phyloP scores from a whole-genome alignment of 495 filamentous ascomycete species.

The Trichocladium uniseriatum region DNA sequence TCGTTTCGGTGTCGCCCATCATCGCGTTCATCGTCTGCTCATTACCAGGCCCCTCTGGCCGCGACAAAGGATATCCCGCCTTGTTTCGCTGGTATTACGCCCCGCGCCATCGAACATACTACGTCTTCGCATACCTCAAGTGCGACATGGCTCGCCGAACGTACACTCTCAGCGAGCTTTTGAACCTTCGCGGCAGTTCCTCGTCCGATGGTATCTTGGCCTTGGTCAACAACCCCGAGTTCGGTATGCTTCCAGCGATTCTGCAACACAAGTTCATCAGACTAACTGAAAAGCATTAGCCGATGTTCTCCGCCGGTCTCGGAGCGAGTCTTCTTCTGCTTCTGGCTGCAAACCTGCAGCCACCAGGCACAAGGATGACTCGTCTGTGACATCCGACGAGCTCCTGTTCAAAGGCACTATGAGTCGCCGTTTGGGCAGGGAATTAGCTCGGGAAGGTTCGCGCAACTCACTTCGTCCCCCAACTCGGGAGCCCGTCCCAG shows the following conservation, averaged over 20 bases:
- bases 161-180: conserved; percentile 33
- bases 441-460: conserved; percentile 3
- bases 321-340: conserved; percentile 12
- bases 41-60: conserved; percentile 6
- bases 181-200: conserved; percentile 19
- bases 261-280: neutral
- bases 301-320: conserved; percentile 20
- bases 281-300: conserved; percentile 8
- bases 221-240: conserved; percentile 23
- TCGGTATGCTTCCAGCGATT: too few relatives aligned
- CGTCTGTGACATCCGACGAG: conserved; percentile 22
- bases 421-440: conserved; percentile 15
- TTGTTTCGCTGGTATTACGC: conserved; percentile 26
- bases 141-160: conserved; percentile 27
- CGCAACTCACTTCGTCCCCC: neutral
- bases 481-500: neutral
- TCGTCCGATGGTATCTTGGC: conserved; percentile 4
- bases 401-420: conserved; percentile 24
- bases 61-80: conserved; percentile 14
- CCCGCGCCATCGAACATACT: conserved; percentile 21
- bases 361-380: conserved; percentile 21
- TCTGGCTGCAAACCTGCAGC: conserved; percentile 4
- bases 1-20: conserved; percentile 15
- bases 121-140: conserved; percentile 25
- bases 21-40: conserved; percentile 17